Percentiles rank a stretch among this genome's conserved stretches.
phyloP scores from a whole-genome alignment of 169 alveolate genomes.

The Plasmodium vinckei region DNA sequence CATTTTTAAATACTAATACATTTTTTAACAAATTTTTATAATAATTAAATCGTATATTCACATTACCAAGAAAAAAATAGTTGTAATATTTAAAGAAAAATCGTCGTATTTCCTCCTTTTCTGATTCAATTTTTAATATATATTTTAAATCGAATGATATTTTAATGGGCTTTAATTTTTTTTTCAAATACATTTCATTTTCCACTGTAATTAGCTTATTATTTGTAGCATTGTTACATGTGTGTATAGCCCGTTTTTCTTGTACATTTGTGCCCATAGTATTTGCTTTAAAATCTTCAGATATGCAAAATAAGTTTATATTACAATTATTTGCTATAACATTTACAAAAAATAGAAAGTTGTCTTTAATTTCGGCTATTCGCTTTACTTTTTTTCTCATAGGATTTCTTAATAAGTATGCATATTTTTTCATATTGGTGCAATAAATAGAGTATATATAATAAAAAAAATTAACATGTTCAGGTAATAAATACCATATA shows the following conservation, averaged over 20 bases:
- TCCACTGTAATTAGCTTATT: too few species aligned
- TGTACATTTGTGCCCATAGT: too few species aligned
- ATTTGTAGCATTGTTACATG: neutral
- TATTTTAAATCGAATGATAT: conserved; percentile 2
- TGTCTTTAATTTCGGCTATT: neutral
- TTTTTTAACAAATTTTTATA: conserved; percentile 4
- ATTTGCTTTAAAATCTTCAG: neutral
- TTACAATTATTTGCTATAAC: neutral
- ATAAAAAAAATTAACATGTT: conserved; percentile 15
- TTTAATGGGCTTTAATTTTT: neutral
- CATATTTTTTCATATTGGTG: neutral
- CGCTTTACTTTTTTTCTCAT: conserved; percentile 3
- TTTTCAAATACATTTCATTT: neutral
- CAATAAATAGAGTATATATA: conserved; percentile 14
- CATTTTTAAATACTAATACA: conserved; percentile 10
- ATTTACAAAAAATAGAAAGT: conserved; percentile 3
- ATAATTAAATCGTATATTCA: neutral
- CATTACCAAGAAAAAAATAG: conserved; percentile 25
- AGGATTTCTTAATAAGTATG: conserved; percentile 1
- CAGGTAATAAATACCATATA: conserved; percentile 18
- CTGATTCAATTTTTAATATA: conserved; percentile 10
- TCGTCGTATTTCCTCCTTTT: neutral
- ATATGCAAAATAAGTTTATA: conserved; percentile 12
- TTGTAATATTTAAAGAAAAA: neutral
- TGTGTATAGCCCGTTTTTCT: neutral